Base-by-base conservation (phyloP, 371 early-diverging fungal genomes). In the Mucor piriformis region DNA sequence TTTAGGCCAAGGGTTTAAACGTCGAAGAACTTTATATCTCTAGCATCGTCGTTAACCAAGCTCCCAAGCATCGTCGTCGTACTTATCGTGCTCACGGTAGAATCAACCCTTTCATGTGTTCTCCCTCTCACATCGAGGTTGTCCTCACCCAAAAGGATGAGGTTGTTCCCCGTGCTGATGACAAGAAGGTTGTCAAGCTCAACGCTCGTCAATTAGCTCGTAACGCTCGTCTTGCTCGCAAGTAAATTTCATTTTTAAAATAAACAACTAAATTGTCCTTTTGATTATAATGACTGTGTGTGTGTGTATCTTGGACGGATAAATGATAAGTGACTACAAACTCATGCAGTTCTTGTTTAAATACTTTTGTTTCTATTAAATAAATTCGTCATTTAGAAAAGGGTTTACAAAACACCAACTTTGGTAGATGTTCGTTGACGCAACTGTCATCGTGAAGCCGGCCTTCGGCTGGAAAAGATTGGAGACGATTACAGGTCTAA, bases 41-140 rank as follows among this genome's bases (percentile, higher is more conserved):
- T 77, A 95, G 97, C 88, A 89, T 98, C 64, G 91, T 94, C 81
- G 98, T 99, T 75, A 96, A 96, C 90, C 94, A 94, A 81, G 99
- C 99, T 65, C 96, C 96, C 74, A 95, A 95, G 84, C 94, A 94
- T 79, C 94, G 97, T 72, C 93, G 99, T 74, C 88, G 99, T 79
- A 95, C 94, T 48, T 96, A 92, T 90, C 92, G 99, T 83, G 99
- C 99, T 69, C 97, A 98, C 88, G 99, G 99, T 85, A 90, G 99
- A 57, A 69, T 69, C 72, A 87, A 88, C 86, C 77, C 98, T 62
- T 99, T 94, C 92, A 93, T 95, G 92, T 87, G 86, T 76, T 88
- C 86, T 82, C 98, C 98, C 38, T 97, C 93, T 88, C 98, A 99
- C 88, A 89, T 98, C 70, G 96, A 98, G 85, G 77, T 98, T 61